Evolutionary conservation across 1,139 yeast species (phyloP).

Genomic region (Yarrowia galli): DNA sequence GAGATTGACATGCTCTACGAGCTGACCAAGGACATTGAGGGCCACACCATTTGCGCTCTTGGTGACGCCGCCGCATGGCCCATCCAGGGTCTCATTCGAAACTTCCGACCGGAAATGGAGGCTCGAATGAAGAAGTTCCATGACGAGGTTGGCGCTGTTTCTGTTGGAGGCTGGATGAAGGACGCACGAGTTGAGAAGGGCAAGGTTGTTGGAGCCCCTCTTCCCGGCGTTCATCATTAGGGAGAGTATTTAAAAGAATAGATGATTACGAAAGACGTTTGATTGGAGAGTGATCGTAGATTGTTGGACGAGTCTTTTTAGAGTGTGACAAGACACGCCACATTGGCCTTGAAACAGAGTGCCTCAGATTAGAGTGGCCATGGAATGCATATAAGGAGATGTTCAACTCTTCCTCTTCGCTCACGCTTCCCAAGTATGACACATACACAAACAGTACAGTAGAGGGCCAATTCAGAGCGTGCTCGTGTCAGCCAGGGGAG

Average conservation of each 20-base stretch:
- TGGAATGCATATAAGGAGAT: no score
- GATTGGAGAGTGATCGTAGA: no score
- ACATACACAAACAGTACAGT: no score
- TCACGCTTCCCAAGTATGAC: no score
- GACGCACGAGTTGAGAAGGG: slow-evolving; percentile 67
- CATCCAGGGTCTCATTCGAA: slow-evolving; percentile 81
- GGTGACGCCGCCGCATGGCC: slow-evolving; percentile 98
- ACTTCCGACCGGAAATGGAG: slow-evolving; percentile 81
- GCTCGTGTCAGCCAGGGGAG: no score
- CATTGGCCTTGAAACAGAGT: no score
- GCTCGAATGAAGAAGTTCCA: slow-evolving; percentile 68
- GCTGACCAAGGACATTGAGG: slow-evolving; percentile 83
- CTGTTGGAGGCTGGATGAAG: slow-evolving; percentile 81
- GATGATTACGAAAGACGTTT: background rate
- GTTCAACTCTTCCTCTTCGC: no score
- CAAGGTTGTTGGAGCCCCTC: slow-evolving; percentile 66
- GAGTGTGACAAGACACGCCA: background rate
- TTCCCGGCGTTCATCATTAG: slow-evolving; percentile 45
- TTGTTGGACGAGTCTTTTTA: no score
- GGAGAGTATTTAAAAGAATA: slow-evolving; percentile 29
- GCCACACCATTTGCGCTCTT: slow-evolving; percentile 88
- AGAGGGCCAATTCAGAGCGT: no score
- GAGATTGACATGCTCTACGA: slow-evolving; percentile 86
- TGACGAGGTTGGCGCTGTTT: slow-evolving; percentile 55
- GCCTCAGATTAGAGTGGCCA: no score